Evolutionary conservation across 78 protist genomes (phyloP), one percentile per base, ranked within the genome.

Genomic region (Dictyostelium discoideum): DNA sequence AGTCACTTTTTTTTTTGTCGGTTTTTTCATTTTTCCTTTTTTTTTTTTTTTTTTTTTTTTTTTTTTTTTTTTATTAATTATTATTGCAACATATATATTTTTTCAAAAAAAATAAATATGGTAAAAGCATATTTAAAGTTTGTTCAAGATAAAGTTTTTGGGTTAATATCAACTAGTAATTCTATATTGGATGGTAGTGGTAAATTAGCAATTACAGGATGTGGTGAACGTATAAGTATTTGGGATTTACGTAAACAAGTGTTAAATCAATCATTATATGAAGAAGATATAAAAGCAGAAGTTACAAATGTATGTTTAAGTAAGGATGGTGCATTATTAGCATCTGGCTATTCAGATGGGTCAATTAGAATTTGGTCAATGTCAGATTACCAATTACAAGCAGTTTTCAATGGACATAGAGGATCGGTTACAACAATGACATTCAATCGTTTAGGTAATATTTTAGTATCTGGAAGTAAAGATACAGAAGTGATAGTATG

Each of bases 401-500:
- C 96, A 6, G 85, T 81, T 5, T 86, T 98, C 80, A 77, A 63
- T 40, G 98, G 98, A 9, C 99, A 98, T 95, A 67, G 84, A 11
- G 54, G 92, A 2, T 84, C 98, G 0, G 95, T 98, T 14, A 57
- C 94, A 42, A 39, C 76, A 3, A 50, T 98, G n/a, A 24, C 65
- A 10, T 98, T 97, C 84, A 69, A 92, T 63, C 24, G 13, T 3
- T 69, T 81, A 6, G 99, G 97, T 16, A 14, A 92, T 29, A 60
- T 37, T 50, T 97, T 99, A 10, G 92, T 85, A 7, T 96, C 98
- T 7, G 99, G 99, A 50, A 9, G 96, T 2, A 37, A 11, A 13
- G 99, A 99, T 92, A 97, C 98, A 0, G 97, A 97, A 85, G 48
- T 98, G 11, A 88, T 98, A 0, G 95, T 98, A 6, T 99, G 99